phyloP scores from a whole-genome alignment of 2,329 filamentous ascomycete species.

The Cercospora zeina region DNA sequence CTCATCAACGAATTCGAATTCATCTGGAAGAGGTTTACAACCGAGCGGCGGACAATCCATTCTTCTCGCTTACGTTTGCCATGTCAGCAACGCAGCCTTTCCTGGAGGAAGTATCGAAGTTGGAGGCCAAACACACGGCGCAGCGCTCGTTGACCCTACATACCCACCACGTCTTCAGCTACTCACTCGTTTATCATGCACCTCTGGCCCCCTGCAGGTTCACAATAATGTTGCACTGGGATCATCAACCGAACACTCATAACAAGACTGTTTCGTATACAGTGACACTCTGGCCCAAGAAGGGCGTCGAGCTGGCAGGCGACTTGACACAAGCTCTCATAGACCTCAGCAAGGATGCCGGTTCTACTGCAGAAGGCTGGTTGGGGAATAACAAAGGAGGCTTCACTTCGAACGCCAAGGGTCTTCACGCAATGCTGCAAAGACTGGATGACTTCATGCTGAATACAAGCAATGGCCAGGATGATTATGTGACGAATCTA shows the following conservation, averaged over 20 bases:
- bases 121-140: constrained; percentile 50
- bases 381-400: constrained; percentile 16
- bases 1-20: constrained; percentile 35
- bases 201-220: constrained; percentile 43
- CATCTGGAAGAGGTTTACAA: constrained; percentile 48
- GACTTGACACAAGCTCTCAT: constrained; percentile 8
- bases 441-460: constrained; percentile 44
- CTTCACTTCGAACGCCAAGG: constrained; percentile 6
- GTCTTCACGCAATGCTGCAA: constrained; percentile 36
- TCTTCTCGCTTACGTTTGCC: constrained; percentile 2
- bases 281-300: not conserved
- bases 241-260: constrained; percentile 27
- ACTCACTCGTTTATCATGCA: constrained; percentile 45
- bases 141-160: constrained; percentile 34
- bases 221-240: constrained; percentile 24
- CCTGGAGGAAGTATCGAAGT: constrained; percentile 60
- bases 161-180: constrained; percentile 41
- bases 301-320: not conserved
- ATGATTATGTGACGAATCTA: constrained; percentile 13
- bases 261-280: constrained; percentile 32
- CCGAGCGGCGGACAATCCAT: constrained; percentile 54
- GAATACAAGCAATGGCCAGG: constrained; percentile 27
- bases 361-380: constrained; percentile 9
- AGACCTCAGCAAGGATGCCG: constrained; percentile 14
- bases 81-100: constrained; percentile 59